These are phyloP conservation scores for Fusarium vanettenii DNA, from an alignment of 2,329 filamentous ascomycete species.

Conservation along the genomic window DNA sequence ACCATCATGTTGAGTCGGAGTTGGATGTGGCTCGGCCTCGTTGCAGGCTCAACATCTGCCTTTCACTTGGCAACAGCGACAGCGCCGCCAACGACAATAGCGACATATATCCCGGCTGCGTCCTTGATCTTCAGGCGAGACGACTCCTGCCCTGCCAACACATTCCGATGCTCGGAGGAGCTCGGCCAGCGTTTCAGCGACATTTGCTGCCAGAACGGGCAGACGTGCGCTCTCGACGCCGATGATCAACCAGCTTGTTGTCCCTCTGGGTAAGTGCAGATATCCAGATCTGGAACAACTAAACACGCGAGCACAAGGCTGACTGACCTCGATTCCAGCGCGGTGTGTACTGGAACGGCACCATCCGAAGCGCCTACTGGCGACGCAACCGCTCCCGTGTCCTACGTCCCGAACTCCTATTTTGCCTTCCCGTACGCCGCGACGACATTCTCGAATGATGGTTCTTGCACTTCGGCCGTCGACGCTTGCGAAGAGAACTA, in stretches of 20 bases:
- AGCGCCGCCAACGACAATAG: constrained; percentile 10
- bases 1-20: constrained; percentile 36
- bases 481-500: constrained; percentile 66
- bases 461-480: constrained; percentile 63
- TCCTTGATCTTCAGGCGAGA: constrained; percentile 41
- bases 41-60: constrained; percentile 32
- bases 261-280: constrained; percentile 58
- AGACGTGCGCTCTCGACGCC: constrained; percentile 62
- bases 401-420: constrained; percentile 67
- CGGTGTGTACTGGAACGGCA: constrained; percentile 68
- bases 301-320: neutral
- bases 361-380: constrained; percentile 53
- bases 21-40: constrained; percentile 37
- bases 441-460: constrained; percentile 63
- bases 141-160: constrained; percentile 60
- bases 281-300: neutral
- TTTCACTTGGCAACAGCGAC: constrained; percentile 32
- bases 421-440: constrained; percentile 70
- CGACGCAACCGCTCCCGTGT: constrained; percentile 53
- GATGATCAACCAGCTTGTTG: constrained; percentile 65
- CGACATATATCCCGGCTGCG: constrained; percentile 38
- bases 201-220: constrained; percentile 64
- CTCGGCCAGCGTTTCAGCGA: constrained; percentile 59
- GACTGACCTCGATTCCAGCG: constrained; percentile 48
- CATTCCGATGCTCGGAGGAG: constrained; percentile 61